Evolutionary conservation across 306 rosid genomes (phyloP), one percentile per base, ranked within the genome.

Genomic region (Cajanus cajan): DNA sequence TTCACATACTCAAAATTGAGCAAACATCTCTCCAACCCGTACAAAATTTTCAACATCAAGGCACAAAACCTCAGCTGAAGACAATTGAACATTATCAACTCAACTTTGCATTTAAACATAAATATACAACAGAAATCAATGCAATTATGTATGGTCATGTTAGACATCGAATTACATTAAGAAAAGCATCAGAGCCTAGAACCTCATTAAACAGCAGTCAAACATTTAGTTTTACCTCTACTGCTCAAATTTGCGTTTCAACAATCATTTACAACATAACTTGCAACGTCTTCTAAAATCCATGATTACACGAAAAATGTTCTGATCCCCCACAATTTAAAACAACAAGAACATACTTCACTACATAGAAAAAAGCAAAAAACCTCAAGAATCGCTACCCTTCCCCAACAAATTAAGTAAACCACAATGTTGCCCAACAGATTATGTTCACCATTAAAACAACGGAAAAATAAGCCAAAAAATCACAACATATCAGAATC

Each of bases 181-280:
- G 24, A 61, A 67, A 41, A 22, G 37, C 7, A 67, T 74, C 58
- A 70, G 58, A 68, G 50, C 77, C 47, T 4, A 78, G 18, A 84
- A 36, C 34, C 66, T 44, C 51, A 45, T 14, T 13, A 65, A 48
- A 28, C 68, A 43, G 7, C 9, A 63, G 33, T 10, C 57, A 62
- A 39, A 8, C 62, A 58, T 68, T 65, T 69, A 2, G 40, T 44
- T 6, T 64, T 65, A 6, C 76, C 4, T n/a, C n/a, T n/a, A n/a
- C n/a, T n/a, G 28, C 31, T 57, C 75, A 72, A 64, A 76, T n/a
- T 61, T 16, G 40, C 25, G 50, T 24, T 36, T 55, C 78, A 34
- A 21, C 21, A 9, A 71, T 33, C 80, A 71, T 65, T 57, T 58
- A 59, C 22, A 50, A 55, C 44, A 18, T 39, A 59, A 71, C 51